Conservation (phyloP, 1,139 yeast genomes). For the Pichia sp. region DNA sequence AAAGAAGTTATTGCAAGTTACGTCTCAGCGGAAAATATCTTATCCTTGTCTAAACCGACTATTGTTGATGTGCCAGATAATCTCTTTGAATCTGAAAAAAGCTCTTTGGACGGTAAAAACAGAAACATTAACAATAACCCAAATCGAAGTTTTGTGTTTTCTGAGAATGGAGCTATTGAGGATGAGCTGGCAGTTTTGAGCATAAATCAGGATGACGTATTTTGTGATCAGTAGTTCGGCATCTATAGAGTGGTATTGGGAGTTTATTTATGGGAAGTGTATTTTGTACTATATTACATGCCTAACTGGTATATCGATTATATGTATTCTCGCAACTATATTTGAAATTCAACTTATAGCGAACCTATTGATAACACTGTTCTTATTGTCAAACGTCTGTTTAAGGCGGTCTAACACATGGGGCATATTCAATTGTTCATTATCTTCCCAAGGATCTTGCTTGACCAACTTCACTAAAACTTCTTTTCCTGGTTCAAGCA, state of each 20-base stretch:
- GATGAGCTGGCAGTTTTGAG: conserved; percentile 4
- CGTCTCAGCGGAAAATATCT: conserved; percentile 6
- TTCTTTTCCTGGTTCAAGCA: conserved; percentile 5
- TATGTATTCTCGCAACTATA: not conserved
- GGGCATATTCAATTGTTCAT: not conserved
- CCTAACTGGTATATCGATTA: not conserved
- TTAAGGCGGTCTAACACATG: not conserved
- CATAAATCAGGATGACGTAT: not conserved
- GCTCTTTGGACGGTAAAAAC: not conserved
- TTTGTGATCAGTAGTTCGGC: conserved; percentile 1
- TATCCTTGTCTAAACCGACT: conserved; percentile 6
- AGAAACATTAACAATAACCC: not conserved
- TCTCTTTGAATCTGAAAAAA: conserved; percentile 10
- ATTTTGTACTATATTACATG: not conserved
- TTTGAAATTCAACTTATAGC: not conserved
- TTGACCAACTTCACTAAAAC: not conserved
- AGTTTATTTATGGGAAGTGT: not conserved
- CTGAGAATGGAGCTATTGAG: not conserved
- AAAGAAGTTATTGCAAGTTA: not conserved
- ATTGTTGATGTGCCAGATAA: conserved; percentile 19
- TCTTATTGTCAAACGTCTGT: conserved; percentile 3
- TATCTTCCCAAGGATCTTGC: not conserved
- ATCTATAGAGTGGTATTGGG: no score
- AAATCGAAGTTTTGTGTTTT: not conserved
- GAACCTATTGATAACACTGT: conserved; percentile 12